Evolutionary conservation across 2,329 filamentous ascomycete genomes (phyloP).

Genomic region (Fusarium scirpi): DNA sequence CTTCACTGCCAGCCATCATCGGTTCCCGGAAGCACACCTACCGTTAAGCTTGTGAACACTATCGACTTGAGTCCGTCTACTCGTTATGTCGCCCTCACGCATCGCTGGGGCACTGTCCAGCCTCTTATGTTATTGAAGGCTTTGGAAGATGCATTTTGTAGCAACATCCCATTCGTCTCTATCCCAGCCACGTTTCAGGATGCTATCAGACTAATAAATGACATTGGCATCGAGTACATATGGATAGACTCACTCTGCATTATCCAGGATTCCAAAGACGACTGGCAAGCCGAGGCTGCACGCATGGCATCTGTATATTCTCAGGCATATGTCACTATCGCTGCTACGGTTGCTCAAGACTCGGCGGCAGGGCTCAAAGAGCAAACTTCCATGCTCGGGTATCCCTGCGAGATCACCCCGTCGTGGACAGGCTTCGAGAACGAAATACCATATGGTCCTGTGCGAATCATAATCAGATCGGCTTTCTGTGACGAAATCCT

Average conservation of each 20-base stretch:
- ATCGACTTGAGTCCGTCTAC: background rate
- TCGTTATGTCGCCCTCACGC: slow-evolving; percentile 33
- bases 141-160: slow-evolving; percentile 2
- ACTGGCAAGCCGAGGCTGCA: slow-evolving; percentile 33
- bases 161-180: slow-evolving; percentile 12
- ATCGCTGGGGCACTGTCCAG: slow-evolving; percentile 30
- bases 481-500: slow-evolving; percentile 34
- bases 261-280: slow-evolving; percentile 37
- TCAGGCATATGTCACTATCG: slow-evolving; percentile 28
- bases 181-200: slow-evolving; percentile 37
- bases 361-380: slow-evolving; percentile 26
- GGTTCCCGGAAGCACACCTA: background rate
- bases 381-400: slow-evolving; percentile 21
- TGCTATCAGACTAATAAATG: slow-evolving; percentile 17
- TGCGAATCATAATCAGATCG: slow-evolving; percentile 27
- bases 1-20: slow-evolving; percentile 14
- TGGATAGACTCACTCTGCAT: slow-evolving; percentile 41
- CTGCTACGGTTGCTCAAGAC: slow-evolving; percentile 30
- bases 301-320: slow-evolving; percentile 39
- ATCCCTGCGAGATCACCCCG: slow-evolving; percentile 27
- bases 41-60: slow-evolving; percentile 16
- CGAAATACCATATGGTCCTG: slow-evolving; percentile 8
- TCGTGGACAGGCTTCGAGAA: slow-evolving; percentile 28
- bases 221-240: slow-evolving; percentile 24
- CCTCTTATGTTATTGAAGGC: slow-evolving; percentile 25